phyloP scores from a whole-genome alignment of 805 yeast genomes.

The Zygoascus biomembranicola region DNA sequence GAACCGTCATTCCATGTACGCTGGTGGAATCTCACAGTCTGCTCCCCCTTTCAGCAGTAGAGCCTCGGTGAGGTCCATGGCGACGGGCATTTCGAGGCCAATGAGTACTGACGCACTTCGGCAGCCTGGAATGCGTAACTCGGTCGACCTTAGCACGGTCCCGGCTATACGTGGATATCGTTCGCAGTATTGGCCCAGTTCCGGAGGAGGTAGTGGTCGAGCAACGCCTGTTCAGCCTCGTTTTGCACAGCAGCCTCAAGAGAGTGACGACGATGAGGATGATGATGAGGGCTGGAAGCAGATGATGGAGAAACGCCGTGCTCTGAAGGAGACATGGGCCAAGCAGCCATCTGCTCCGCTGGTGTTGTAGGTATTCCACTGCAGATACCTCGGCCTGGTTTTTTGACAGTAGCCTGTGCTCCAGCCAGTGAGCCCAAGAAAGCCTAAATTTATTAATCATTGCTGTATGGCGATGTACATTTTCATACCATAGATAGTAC shows the following conservation, averaged over 20 bases:
- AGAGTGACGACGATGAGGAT: slow-evolving; percentile 19
- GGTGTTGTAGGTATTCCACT: background rate
- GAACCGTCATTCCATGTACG: slow-evolving; percentile 2
- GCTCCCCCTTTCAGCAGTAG: background rate
- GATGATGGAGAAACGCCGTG: slow-evolving; percentile 17
- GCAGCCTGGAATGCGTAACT: background rate
- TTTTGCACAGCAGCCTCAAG: background rate
- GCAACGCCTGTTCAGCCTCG: background rate
- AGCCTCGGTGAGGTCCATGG: background rate
- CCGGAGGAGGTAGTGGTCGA: background rate
- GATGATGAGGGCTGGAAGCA: slow-evolving; percentile 21
- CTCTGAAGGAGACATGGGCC: slow-evolving; percentile 18
- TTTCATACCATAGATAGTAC: background rate
- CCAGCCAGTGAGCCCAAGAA: too few species aligned
- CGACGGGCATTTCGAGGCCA: slow-evolving; percentile 4
- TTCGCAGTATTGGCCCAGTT: background rate
- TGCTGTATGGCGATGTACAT: background rate
- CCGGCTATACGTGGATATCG: background rate
- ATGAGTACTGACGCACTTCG: background rate
- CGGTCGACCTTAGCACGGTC: background rate
- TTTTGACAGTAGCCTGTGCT: background rate
- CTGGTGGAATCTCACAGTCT: background rate
- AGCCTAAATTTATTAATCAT: background rate
- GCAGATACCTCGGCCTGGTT: background rate
- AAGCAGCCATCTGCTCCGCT: slow-evolving; percentile 3